Percentiles rank a stretch among this genome's conserved stretches.
phyloP scores from a whole-genome alignment of 1,284 basidiomycete genomes.

The Crepidotus sp. region DNA sequence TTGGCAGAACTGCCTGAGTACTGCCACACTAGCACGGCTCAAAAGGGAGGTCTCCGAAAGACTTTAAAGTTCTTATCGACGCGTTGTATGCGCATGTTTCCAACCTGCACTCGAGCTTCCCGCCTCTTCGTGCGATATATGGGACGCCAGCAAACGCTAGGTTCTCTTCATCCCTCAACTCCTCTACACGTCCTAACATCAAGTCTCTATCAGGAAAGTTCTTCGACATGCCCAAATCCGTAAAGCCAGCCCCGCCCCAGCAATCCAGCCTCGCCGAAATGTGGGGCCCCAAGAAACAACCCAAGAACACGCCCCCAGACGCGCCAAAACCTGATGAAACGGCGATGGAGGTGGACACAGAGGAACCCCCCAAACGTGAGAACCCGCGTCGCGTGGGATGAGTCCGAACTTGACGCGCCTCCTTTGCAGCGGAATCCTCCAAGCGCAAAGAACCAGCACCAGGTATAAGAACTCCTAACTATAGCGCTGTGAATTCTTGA shows the following conservation, averaged over 20 bases:
- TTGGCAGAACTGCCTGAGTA: no score
- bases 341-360: constrained; percentile 21
- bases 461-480: constrained; percentile 1
- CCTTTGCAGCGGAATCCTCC: constrained; percentile 26
- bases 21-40: no score
- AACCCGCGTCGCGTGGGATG: constrained; percentile 7
- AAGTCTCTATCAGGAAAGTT: constrained; percentile 46
- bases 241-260: constrained; percentile 54
- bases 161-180: constrained; percentile 25
- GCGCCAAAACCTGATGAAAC: constrained; percentile 20
- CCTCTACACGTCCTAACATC: neutral
- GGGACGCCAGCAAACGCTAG: constrained; percentile 65
- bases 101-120: constrained; percentile 28
- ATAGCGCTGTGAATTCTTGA: neutral
- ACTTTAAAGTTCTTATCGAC: neutral
- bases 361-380: constrained; percentile 18
- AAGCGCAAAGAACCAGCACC: constrained; percentile 33
- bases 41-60: no score
- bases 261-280: constrained; percentile 65
- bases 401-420: constrained; percentile 1
- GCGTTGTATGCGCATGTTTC: constrained; percentile 33
- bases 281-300: constrained; percentile 50
- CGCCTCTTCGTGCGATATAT: constrained; percentile 30
- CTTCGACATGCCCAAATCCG: constrained; percentile 58
- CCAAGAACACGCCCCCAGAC: constrained; percentile 20